A percentile compares a stretch with the other conserved stretches of the same genome.
Conservation (phyloP, 352 stramenopile species). For the Phytophthora fragariae region DNA sequence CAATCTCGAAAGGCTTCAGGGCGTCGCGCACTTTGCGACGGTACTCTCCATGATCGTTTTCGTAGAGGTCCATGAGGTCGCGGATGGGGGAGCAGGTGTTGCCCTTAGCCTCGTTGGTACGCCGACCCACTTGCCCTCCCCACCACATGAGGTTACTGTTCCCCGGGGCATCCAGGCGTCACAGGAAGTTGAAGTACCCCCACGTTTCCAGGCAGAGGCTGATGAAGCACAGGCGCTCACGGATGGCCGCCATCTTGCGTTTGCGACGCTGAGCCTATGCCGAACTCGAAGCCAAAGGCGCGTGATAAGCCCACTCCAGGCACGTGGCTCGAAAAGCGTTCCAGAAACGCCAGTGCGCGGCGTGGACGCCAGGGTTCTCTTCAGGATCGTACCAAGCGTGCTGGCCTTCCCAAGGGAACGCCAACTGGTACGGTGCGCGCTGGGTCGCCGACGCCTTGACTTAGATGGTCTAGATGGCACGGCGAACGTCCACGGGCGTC, state of each 20-base stretch:
- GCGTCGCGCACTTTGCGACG: neutral
- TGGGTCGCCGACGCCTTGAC: neutral
- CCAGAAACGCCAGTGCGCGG: neutral
- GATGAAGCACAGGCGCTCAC: neutral
- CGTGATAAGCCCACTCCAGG: neutral
- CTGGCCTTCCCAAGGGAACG: neutral
- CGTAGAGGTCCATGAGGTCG: neutral
- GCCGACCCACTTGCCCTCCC: neutral
- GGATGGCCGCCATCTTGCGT: neutral
- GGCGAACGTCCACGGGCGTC: no score
- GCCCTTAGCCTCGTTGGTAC: neutral
- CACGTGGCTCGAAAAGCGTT: neutral
- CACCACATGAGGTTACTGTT: neutral
- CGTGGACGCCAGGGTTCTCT: neutral
- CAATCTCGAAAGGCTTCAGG: neutral
- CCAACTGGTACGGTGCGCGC: neutral
- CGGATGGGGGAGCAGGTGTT: no score
- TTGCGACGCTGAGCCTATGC: neutral
- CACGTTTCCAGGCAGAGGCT: neutral
- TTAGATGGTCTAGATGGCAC: neutral
- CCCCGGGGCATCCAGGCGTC: neutral
- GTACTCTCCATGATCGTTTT: neutral
- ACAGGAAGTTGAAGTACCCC: neutral
- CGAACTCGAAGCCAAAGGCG: neutral
- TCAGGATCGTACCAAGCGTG: neutral